Percentiles rank a stretch among this genome's conserved stretches.
These are phyloP conservation scores for Cyclostephanos invisitatus DNA, from an alignment of 108 stramenopile genomes.

Conservation along the genomic window DNA sequence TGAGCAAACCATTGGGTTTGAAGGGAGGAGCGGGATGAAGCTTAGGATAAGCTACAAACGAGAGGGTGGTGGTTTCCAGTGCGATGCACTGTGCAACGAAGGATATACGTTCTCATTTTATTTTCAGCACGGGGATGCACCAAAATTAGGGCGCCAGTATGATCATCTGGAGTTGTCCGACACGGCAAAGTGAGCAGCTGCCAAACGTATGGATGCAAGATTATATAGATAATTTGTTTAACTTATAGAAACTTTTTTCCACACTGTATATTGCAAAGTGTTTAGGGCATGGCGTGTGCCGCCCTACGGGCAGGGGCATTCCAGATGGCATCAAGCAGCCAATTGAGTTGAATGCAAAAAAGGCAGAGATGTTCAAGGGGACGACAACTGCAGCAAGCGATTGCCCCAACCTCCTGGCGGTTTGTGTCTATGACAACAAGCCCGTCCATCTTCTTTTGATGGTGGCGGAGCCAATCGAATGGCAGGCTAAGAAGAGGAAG, in stretches of 20 bases:
- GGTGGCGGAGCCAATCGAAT: slow-evolving; percentile 13
- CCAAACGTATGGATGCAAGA: slow-evolving; percentile 12
- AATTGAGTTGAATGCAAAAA: slow-evolving; percentile 1
- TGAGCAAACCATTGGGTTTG: too few species aligned
- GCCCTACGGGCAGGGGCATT: too few species aligned
- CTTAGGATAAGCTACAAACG: too few species aligned
- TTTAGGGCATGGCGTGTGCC: too few species aligned
- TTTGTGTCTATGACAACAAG: slow-evolving; percentile 33
- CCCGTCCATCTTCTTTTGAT: slow-evolving; percentile 37
- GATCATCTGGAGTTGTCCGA: slow-evolving; percentile 58
- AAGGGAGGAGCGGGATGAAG: too few species aligned
- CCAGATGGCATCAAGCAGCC: too few species aligned
- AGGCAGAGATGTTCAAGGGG: background rate
- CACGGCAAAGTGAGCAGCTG: slow-evolving; percentile 42
- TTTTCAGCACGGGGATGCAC: slow-evolving; percentile 32
- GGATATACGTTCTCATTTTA: too few species aligned
- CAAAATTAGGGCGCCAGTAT: slow-evolving; percentile 40
- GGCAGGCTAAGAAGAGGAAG: slow-evolving; percentile 34
- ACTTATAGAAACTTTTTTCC: slow-evolving; percentile 46
- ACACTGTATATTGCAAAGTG: too few species aligned
- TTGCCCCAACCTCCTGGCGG: slow-evolving; percentile 10
- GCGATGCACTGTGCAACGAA: slow-evolving; percentile 40
- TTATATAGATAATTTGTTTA: slow-evolving; percentile 59
- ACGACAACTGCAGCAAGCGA: background rate
- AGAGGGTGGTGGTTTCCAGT: too few species aligned